Evolutionary conservation across 192 early-diverging fungal species (phyloP), one percentile per base, ranked within the genome.

Genomic region (Backusella liffmaniae): DNA sequence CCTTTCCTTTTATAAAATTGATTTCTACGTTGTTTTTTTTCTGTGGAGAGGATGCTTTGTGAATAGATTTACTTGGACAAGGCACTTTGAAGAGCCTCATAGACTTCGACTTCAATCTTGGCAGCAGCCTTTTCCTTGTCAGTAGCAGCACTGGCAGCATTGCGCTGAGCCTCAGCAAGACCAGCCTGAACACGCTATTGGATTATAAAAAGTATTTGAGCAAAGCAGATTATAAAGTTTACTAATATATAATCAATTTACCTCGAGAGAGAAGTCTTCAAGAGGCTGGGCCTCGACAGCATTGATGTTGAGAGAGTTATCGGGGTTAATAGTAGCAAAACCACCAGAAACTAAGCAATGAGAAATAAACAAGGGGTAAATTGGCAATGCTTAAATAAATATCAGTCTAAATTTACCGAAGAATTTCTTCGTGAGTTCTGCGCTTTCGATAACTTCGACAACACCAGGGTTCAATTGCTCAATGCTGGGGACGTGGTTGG

Each of bases 241-340:
- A 4, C 4, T 49, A 49, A 49, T 44, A 49, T n/a, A n/a, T 68
- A 7, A 4, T 68, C 35, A 37, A 10, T 69, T 56, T 80, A 92
- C 92, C 80, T 96, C 94, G 42, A 85, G 69, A 73, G 95, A 95
- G 80, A 99, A 86, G 35, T 98, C 91, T 74, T 96, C 94, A 13
- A 99, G 80, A 51, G 92, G 85, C 81, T 94, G 90, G 35, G 97
- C 98, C 86, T 99, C 98, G 29, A 96, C 86, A 67, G 96, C 98
- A 82, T 96, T 98, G 85, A 99, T 96, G 91, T 98, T 96, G 73
- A 98, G 88, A 62, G 93, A 87, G 13, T 95, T 98, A 86, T 99
- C 95, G 67, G 95, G 91, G 91, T 99, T 97, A 86, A 99, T 92
- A 77, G 92, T 91, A 69, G 96, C 95, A 83, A 99, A 99, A 32